Conservation (phyloP, 1,284 basidiomycete species). For the Irpex lacteus region DNA sequence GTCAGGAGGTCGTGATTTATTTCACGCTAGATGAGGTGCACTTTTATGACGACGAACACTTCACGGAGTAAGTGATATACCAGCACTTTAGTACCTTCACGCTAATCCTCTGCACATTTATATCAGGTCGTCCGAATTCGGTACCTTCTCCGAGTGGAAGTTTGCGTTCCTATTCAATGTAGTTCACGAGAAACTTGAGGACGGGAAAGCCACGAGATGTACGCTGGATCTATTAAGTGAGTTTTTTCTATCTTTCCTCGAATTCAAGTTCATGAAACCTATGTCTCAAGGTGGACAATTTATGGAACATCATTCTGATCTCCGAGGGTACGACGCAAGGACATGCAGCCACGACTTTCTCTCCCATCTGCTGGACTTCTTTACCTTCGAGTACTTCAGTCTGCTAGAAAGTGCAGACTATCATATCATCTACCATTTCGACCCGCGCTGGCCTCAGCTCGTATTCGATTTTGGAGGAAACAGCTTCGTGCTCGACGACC, state of each 20-base stretch:
- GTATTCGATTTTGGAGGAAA: too few species aligned
- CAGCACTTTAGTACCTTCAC: too few species aligned
- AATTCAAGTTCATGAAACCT: background rate
- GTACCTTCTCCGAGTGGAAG: constrained; percentile 25
- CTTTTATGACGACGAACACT: constrained; percentile 25
- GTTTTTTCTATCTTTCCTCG: constrained; percentile 10
- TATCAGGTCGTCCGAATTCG: constrained; percentile 7
- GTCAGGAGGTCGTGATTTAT: constrained; percentile 29
- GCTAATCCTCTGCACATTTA: background rate
- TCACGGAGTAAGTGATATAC: constrained; percentile 18
- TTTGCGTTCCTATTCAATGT: constrained; percentile 31
- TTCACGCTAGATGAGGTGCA: constrained; percentile 28
- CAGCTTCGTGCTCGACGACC: constrained; percentile 3
- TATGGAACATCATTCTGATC: constrained; percentile 25
- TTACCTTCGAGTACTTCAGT: constrained; percentile 27
- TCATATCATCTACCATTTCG: constrained; percentile 27
- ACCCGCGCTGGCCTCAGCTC: constrained; percentile 18
- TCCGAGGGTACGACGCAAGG: constrained; percentile 20
- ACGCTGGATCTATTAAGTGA: constrained; percentile 25
- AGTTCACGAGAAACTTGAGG: constrained; percentile 15
- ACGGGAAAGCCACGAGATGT: constrained; percentile 22
- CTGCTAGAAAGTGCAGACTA: constrained; percentile 25
- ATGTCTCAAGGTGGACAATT: constrained; percentile 24
- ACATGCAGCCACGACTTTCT: constrained; percentile 12
- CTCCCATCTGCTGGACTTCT: constrained; percentile 24